Conservation (phyloP, 169 alveolate genomes). For the Sarcocystis neurona region DNA sequence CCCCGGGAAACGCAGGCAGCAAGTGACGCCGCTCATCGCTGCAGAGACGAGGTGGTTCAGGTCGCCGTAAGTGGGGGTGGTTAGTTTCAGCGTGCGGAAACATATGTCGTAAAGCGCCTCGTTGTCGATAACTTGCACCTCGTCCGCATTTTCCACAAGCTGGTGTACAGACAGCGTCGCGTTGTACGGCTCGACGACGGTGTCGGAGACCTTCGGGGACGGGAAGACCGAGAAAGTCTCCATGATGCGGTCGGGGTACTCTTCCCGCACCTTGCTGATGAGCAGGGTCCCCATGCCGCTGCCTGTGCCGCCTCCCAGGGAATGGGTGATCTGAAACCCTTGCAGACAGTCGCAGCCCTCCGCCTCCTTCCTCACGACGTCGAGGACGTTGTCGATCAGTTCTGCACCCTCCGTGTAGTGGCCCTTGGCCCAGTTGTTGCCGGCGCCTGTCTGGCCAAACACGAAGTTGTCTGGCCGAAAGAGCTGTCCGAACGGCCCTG, state of each 20-base stretch:
- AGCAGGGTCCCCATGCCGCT: slow-evolving; percentile 98
- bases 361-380: slow-evolving; percentile 98
- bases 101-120: slow-evolving; percentile 99
- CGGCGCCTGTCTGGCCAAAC: slow-evolving; percentile 99
- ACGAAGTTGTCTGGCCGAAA: slow-evolving; percentile 98
- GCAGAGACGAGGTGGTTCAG: slow-evolving; percentile 96
- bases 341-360: slow-evolving; percentile 98
- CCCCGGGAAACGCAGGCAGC: slow-evolving; percentile 97
- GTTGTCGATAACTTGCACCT: slow-evolving; percentile 96
- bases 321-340: slow-evolving; percentile 97
- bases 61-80: slow-evolving; percentile 92
- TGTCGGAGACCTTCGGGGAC: slow-evolving; percentile 98
- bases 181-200: slow-evolving; percentile 98
- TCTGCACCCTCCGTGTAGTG: slow-evolving; percentile 99
- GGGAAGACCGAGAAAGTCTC: slow-evolving; percentile 98
- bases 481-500: slow-evolving; percentile 93
- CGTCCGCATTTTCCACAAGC: slow-evolving; percentile 97
- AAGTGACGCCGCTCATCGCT: slow-evolving; percentile 98
- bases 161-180: slow-evolving; percentile 98
- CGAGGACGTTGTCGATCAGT: slow-evolving; percentile 96
- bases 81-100: slow-evolving; percentile 97
- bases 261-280: slow-evolving; percentile 97
- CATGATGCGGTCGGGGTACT: slow-evolving; percentile 98
- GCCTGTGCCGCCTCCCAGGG: slow-evolving; percentile 99
- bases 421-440: slow-evolving; percentile 99